Conservation (phyloP, 2,329 filamentous ascomycete genomes). For the Trichophyton verrucosum region DNA sequence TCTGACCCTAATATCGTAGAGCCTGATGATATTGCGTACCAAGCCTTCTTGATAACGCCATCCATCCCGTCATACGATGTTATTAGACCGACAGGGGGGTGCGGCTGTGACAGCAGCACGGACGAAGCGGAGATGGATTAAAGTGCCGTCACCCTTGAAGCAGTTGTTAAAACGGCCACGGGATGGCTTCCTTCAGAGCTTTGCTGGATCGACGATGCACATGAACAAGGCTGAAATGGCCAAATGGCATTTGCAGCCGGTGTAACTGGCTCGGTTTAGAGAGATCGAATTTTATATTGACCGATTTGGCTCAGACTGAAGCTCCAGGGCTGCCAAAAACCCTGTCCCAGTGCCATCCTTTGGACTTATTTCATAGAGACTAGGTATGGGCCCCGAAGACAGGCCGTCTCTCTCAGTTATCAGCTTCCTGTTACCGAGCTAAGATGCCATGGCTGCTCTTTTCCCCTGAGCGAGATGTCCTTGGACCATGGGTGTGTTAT, state of each 20-base stretch:
- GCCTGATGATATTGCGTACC: neutral
- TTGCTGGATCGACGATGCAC: neutral
- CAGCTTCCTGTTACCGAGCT: too few species aligned
- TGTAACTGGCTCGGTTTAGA: neutral
- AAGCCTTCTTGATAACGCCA: neutral
- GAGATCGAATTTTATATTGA: neutral
- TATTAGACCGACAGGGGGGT: neutral
- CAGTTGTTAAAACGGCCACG: neutral
- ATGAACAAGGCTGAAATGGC: neutral
- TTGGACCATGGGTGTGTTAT: too few species aligned
- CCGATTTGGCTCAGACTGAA: too few species aligned
- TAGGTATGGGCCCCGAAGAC: too few species aligned
- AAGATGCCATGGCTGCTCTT: too few species aligned
- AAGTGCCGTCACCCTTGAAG: neutral
- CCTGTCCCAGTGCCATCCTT: too few species aligned
- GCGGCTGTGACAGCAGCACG: neutral
- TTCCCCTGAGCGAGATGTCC: too few species aligned
- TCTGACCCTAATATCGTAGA: neutral
- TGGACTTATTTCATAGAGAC: too few species aligned
- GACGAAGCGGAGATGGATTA: neutral
- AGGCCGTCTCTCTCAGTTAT: too few species aligned
- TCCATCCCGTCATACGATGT: neutral
- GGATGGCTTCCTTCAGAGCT: neutral
- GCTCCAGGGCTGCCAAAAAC: too few species aligned
- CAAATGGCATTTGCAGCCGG: neutral